Evolutionary conservation across 768 basidiomycete genomes (phyloP).

Genomic region (Calvatia gigantea): DNA sequence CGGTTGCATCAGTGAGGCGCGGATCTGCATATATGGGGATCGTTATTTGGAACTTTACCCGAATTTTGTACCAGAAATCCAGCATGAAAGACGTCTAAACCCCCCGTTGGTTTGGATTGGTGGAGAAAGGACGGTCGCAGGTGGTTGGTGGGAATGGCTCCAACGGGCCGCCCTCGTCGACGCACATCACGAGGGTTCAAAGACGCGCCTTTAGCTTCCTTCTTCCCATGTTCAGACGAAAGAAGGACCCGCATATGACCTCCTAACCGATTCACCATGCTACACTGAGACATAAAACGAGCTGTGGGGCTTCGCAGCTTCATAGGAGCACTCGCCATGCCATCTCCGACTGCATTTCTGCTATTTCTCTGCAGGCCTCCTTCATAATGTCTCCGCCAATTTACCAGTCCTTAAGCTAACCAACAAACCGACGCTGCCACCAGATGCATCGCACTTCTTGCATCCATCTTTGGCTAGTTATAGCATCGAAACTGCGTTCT

Average conservation of each 20-base stretch:
- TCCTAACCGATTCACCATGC: neutral
- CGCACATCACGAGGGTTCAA: neutral
- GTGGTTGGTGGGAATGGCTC: neutral
- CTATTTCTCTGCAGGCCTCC: neutral
- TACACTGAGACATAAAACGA: neutral
- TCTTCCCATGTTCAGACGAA: neutral
- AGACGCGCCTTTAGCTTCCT: neutral
- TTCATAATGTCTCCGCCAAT: neutral
- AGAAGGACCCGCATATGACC: conserved; percentile 3
- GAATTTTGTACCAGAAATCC: neutral
- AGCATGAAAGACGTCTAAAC: neutral
- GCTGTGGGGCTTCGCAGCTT: neutral
- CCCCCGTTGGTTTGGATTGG: neutral
- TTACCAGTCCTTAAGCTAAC: conserved; percentile 7
- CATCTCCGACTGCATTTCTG: neutral
- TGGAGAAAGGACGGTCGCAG: neutral
- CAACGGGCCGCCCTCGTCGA: neutral
- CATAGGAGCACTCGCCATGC: neutral
- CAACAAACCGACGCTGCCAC: conserved; percentile 35
- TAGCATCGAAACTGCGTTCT: conserved; percentile 53
- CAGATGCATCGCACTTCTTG: conserved; percentile 38
- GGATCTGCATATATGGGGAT: neutral
- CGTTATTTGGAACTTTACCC: neutral
- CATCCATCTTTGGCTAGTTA: conserved; percentile 47
- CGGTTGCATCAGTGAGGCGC: too few species aligned